Percentiles rank a stretch among this genome's conserved stretches.
These are phyloP conservation scores for Pholiota microspora DNA, from an alignment of 768 basidiomycete species.

Conservation along the genomic window DNA sequence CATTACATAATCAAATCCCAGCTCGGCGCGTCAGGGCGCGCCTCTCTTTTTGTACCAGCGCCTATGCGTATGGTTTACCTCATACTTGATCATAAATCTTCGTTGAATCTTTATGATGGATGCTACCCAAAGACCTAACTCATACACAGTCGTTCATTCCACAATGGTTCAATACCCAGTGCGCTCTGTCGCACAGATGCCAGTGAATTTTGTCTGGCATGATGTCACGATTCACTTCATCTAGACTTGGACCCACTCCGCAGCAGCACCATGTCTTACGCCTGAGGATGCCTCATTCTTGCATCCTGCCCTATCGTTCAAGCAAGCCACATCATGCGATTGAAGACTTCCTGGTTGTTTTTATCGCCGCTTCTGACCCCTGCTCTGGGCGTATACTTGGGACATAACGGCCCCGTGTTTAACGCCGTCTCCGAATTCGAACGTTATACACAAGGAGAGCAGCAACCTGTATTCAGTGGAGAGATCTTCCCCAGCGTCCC, in stretches of 20 bases:
- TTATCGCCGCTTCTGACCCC: slow-evolving; percentile 1
- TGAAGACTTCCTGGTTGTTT: slow-evolving; percentile 9
- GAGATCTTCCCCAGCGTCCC: not conserved
- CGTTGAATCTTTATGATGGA: too few species aligned
- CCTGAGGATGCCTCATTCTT: not conserved
- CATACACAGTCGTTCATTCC: too few species aligned
- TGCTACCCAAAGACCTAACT: too few species aligned
- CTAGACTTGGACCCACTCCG: slow-evolving; percentile 1
- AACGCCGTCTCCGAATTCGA: not conserved
- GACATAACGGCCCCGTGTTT: not conserved
- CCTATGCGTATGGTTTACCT: too few species aligned
- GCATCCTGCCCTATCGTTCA: not conserved
- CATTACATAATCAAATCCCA: too few species aligned
- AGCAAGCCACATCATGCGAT: slow-evolving; percentile 3
- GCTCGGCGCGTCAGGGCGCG: too few species aligned
- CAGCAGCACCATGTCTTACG: not conserved
- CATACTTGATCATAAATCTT: too few species aligned
- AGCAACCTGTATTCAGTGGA: slow-evolving; percentile 10
- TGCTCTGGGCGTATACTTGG: not conserved
- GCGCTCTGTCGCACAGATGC: not conserved
- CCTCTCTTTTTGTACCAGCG: too few species aligned
- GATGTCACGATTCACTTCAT: slow-evolving; percentile 2
- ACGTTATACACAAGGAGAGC: slow-evolving; percentile 2
- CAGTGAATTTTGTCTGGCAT: not conserved
- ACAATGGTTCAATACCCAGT: too few species aligned